Evolutionary conservation across 495 filamentous ascomycete genomes (phyloP).

Genomic region (Cercophora samala): DNA sequence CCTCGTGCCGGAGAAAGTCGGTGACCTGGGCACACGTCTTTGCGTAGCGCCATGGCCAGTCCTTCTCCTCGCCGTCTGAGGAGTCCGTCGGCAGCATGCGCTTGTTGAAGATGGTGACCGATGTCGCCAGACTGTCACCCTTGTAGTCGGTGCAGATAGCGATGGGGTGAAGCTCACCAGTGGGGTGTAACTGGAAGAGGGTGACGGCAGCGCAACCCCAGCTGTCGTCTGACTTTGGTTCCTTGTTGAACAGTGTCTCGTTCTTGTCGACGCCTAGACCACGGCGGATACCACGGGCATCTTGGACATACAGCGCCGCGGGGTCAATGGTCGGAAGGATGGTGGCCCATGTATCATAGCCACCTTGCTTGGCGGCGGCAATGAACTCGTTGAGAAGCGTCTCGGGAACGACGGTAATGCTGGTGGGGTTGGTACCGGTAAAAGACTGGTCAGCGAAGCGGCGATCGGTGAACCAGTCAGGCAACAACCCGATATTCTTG

Average conservation of each 20-base stretch:
- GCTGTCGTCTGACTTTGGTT: conserved; percentile 25
- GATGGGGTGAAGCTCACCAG: conserved; percentile 47
- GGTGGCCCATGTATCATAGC: conserved; percentile 29
- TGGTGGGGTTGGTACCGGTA: conserved; percentile 50
- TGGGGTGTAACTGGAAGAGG: conserved; percentile 43
- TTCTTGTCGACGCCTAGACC: conserved; percentile 27
- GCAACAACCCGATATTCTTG: conserved; percentile 42
- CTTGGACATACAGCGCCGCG: conserved; percentile 43
- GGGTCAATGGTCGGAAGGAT: conserved; percentile 28
- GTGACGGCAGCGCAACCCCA: conserved; percentile 41
- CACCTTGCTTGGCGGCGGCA: conserved; percentile 30
- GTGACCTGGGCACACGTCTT: conserved; percentile 49
- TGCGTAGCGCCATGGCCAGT: conserved; percentile 54
- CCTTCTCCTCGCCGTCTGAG: conserved; percentile 35
- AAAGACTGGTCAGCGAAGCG: conserved; percentile 50
- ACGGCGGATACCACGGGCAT: conserved; percentile 47
- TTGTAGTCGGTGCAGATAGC: conserved; percentile 41
- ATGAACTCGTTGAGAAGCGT: conserved; percentile 36
- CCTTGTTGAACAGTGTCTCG: conserved; percentile 22
- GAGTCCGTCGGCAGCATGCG: conserved; percentile 32
- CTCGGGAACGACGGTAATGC: conserved; percentile 36
- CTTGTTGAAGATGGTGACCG: conserved; percentile 48
- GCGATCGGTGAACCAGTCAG: conserved; percentile 49
- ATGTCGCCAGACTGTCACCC: conserved; percentile 36
- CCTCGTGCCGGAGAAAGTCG: conserved; percentile 51